These are phyloP conservation scores for Penicillium vulpinum DNA, from an alignment of 2,329 filamentous ascomycete species.

Conservation along the genomic window DNA sequence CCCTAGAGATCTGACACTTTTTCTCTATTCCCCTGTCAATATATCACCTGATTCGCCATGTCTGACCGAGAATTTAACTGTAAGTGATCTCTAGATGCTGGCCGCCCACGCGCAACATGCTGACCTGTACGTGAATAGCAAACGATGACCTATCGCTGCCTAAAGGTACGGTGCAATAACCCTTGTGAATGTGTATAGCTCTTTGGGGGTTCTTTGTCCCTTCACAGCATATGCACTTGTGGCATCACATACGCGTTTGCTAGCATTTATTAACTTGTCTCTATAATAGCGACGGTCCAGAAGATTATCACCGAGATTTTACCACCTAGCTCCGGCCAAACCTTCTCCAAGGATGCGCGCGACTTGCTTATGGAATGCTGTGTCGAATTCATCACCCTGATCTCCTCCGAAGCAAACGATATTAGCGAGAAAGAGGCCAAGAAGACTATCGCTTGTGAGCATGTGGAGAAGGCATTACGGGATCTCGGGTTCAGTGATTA, in stretches of 20 bases:
- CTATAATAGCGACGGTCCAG: slow-evolving; percentile 62
- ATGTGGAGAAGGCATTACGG: slow-evolving; percentile 91
- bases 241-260: neutral
- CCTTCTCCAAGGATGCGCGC: slow-evolving; percentile 91
- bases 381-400: slow-evolving; percentile 97
- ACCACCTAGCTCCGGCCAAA: slow-evolving; percentile 70
- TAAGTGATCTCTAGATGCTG: slow-evolving; percentile 30
- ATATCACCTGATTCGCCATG: slow-evolving; percentile 38
- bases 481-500: slow-evolving; percentile 93
- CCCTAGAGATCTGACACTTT: neutral
- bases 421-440: slow-evolving; percentile 98
- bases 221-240: neutral
- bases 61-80: slow-evolving; percentile 58
- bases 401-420: slow-evolving; percentile 98
- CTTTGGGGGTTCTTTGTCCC: neutral
- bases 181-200: neutral
- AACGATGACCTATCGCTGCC: slow-evolving; percentile 62
- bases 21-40: neutral
- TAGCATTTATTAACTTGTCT: slow-evolving; percentile 9
- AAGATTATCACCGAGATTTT: slow-evolving; percentile 95
- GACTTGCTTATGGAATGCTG: slow-evolving; percentile 98
- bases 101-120: slow-evolving; percentile 18
- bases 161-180: slow-evolving; percentile 48
- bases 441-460: slow-evolving; percentile 98
- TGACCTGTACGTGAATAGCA: slow-evolving; percentile 38